phyloP scores from a whole-genome alignment of 768 basidiomycete genomes.

The Pisolithus marmoratus region DNA sequence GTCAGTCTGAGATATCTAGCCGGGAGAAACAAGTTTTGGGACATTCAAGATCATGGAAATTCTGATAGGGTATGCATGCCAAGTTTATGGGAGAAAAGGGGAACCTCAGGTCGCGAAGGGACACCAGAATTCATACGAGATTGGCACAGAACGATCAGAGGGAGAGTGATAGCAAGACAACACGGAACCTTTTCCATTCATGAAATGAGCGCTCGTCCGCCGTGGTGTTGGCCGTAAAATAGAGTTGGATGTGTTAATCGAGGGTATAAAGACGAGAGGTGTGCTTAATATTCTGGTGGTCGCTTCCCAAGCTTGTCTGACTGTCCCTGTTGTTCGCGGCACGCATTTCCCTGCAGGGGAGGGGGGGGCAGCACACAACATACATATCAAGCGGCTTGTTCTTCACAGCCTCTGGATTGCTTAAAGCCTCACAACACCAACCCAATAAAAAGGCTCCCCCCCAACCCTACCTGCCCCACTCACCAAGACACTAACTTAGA shows the following conservation, averaged over 20 bases:
- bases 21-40: too few relatives aligned
- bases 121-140: slow-evolving; percentile 17
- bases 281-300: slow-evolving; percentile 5
- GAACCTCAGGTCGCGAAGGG: slow-evolving; percentile 15
- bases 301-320: not conserved
- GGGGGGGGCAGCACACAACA: not conserved
- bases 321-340: not conserved
- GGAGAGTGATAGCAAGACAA: slow-evolving; percentile 19
- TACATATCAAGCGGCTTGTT: too few relatives aligned
- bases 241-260: slow-evolving; percentile 23
- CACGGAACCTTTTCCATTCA: slow-evolving; percentile 21
- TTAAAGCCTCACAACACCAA: not conserved
- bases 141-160: slow-evolving; percentile 18
- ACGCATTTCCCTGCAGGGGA: not conserved
- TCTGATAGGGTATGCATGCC: too few relatives aligned
- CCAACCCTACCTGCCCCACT: not conserved
- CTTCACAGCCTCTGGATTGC: not conserved
- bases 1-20: too few relatives aligned
- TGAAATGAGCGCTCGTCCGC: slow-evolving; percentile 20
- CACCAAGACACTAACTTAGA: not conserved
- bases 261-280: slow-evolving; percentile 27
- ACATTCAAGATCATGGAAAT: too few relatives aligned
- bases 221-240: slow-evolving; percentile 29
- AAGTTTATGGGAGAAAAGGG: slow-evolving; percentile 16
- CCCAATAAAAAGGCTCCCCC: not conserved